A percentile compares a stretch with the other conserved stretches of the same genome.
Evolutionary conservation across 1,284 basidiomycete species (phyloP).

Genomic region (Phellopilus nigrolimitatus): DNA sequence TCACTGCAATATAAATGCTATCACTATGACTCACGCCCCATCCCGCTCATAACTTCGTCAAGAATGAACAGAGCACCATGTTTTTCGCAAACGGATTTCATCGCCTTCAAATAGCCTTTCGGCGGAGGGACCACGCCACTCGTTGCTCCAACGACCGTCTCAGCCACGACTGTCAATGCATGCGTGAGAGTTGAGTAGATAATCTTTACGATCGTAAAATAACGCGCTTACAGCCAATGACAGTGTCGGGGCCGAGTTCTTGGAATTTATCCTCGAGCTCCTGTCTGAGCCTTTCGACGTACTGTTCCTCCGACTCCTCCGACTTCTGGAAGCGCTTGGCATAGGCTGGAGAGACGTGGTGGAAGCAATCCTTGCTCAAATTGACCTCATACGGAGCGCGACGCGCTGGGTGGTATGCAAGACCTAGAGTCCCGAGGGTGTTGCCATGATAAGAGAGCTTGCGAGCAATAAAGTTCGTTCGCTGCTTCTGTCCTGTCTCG

Average conservation of each 20-base stretch:
- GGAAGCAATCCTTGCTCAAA: conserved; percentile 59
- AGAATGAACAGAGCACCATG: conserved; percentile 84
- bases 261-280: conserved; percentile 83
- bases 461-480: conserved; percentile 77
- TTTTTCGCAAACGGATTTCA: conserved; percentile 84
- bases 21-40: conserved; percentile 60
- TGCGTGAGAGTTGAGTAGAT: neutral
- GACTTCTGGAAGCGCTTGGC: conserved; percentile 66
- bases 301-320: conserved; percentile 71
- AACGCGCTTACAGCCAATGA: conserved; percentile 63
- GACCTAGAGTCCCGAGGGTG: conserved; percentile 63
- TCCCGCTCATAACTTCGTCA: conserved; percentile 85
- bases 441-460: conserved; percentile 83
- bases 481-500: conserved; percentile 62
- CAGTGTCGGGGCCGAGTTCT: conserved; percentile 74
- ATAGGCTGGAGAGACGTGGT: conserved; percentile 85
- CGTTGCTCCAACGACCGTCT: conserved; percentile 80
- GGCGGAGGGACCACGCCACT: conserved; percentile 72
- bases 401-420: conserved; percentile 61
- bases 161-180: conserved; percentile 69
- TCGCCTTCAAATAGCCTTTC: conserved; percentile 76
- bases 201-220: neutral
- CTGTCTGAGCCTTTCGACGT: conserved; percentile 66
- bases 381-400: conserved; percentile 63
- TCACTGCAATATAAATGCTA: no score